phyloP scores from a whole-genome alignment of 176 grass and related monocot genomes.

The Rhynchospora breviuscula region DNA sequence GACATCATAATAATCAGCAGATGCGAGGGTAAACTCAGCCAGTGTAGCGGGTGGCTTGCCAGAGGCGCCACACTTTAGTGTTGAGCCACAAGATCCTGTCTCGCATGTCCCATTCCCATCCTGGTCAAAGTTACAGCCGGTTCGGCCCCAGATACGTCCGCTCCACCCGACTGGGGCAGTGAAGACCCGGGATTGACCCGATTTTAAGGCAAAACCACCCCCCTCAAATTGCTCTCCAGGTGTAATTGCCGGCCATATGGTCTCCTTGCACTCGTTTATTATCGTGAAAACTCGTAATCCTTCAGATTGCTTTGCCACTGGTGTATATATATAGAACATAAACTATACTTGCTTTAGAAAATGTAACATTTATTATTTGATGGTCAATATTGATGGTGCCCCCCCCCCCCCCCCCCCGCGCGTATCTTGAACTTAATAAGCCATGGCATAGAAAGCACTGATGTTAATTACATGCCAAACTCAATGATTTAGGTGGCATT shows the following conservation, averaged over 20 bases:
- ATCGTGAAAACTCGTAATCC: slow-evolving; percentile 60
- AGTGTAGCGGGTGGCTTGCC: slow-evolving; percentile 56
- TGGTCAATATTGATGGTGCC: neutral
- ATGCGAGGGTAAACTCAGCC: slow-evolving; percentile 70
- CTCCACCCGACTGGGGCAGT: slow-evolving; percentile 56
- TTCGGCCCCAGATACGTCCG: slow-evolving; percentile 78
- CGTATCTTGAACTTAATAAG: neutral
- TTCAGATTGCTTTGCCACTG: slow-evolving; percentile 22
- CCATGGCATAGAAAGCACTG: neutral
- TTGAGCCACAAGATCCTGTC: slow-evolving; percentile 49
- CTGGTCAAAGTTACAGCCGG: slow-evolving; percentile 55
- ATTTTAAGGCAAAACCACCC: slow-evolving; percentile 48
- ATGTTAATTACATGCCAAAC: too few relatives aligned
- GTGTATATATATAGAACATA: neutral
- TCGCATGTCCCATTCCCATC: slow-evolving; percentile 53
- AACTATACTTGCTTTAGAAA: neutral
- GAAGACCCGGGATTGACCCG: slow-evolving; percentile 63
- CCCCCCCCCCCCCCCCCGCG: too few relatives aligned
- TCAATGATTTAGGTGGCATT: too few relatives aligned
- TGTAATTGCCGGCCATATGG: slow-evolving; percentile 61
- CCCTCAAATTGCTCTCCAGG: slow-evolving; percentile 62
- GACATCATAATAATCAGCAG: slow-evolving; percentile 44
- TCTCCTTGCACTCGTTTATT: slow-evolving; percentile 72
- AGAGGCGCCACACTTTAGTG: slow-evolving; percentile 44
- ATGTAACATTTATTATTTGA: neutral